Conservation (phyloP, 116 monocot genomes). For the Trichopus zeylanicus region DNA sequence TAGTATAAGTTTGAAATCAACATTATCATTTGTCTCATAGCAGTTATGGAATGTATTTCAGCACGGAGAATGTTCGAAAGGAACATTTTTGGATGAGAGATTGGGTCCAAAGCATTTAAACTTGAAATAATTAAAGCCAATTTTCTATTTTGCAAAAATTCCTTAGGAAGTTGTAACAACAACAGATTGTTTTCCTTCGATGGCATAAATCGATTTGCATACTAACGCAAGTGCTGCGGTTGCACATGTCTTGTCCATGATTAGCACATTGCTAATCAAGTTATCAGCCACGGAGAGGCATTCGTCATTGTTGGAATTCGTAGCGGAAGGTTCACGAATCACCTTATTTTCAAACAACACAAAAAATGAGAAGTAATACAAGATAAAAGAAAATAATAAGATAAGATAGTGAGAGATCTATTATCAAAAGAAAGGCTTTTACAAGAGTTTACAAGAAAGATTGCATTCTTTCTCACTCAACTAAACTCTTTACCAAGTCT, state of each 20-base stretch:
- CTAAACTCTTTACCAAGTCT: too few species aligned
- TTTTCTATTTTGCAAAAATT: constrained; percentile 37
- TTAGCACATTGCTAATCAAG: constrained; percentile 43
- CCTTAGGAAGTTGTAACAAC: constrained; percentile 37
- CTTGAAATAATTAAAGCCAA: constrained; percentile 42
- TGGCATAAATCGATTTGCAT: constrained; percentile 62
- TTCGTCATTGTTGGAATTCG: too few species aligned
- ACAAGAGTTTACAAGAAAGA: too few species aligned
- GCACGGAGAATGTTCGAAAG: constrained; percentile 17
- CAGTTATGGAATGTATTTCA: constrained; percentile 59
- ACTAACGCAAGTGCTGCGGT: constrained; percentile 52
- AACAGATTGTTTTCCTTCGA: constrained; percentile 53
- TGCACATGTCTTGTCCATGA: constrained; percentile 38
- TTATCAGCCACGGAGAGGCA: constrained; percentile 48
- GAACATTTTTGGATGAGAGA: constrained; percentile 35
- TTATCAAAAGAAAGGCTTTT: too few species aligned
- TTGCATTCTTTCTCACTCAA: too few species aligned
- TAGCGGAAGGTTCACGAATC: too few species aligned
- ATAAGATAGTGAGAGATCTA: too few species aligned
- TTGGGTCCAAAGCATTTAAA: constrained; percentile 56
- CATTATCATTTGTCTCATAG: constrained; percentile 59
- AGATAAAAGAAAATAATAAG: too few species aligned
- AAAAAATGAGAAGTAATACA: too few species aligned
- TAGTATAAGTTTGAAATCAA: not conserved
- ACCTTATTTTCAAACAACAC: too few species aligned